phyloP scores from a whole-genome alignment of 345 rosid genomes.

The Murraya koenigii region DNA sequence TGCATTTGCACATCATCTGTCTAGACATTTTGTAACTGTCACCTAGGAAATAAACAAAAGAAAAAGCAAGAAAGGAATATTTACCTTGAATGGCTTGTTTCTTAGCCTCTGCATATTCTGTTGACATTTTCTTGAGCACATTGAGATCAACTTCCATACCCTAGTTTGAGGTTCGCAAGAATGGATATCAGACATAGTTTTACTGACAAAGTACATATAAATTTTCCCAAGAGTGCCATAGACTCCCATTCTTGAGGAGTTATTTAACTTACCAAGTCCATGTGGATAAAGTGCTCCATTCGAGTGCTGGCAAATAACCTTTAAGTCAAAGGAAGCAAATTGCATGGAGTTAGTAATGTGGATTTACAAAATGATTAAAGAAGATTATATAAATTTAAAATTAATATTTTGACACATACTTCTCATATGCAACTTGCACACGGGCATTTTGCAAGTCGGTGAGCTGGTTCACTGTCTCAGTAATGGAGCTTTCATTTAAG shows the following conservation, averaged over 20 bases:
- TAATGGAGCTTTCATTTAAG: constrained; percentile 40
- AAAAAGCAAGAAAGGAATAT: neutral
- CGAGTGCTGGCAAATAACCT: constrained; percentile 55
- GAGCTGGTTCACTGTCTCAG: constrained; percentile 43
- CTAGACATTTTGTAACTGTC: neutral
- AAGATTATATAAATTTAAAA: neutral
- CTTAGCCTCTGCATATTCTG: constrained; percentile 67
- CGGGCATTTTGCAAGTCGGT: constrained; percentile 56
- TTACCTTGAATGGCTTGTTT: constrained; percentile 64
- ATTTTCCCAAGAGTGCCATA: neutral
- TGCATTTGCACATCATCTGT: neutral
- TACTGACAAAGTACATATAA: neutral
- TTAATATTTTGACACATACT: constrained; percentile 31
- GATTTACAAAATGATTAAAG: neutral
- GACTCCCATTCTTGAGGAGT: neutral
- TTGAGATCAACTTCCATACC: constrained; percentile 52
- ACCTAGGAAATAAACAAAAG: neutral
- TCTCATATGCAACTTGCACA: constrained; percentile 56
- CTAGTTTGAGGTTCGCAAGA: constrained; percentile 28
- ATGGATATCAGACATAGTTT: constrained; percentile 1
- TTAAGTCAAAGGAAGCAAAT: constrained; percentile 20
- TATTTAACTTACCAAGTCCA: constrained; percentile 68
- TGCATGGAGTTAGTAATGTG: neutral
- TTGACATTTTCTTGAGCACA: constrained; percentile 45
- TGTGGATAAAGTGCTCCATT: constrained; percentile 60